These are phyloP conservation scores for Volvariella volvacea DNA, from an alignment of 1,284 basidiomycete species.

Conservation along the genomic window DNA sequence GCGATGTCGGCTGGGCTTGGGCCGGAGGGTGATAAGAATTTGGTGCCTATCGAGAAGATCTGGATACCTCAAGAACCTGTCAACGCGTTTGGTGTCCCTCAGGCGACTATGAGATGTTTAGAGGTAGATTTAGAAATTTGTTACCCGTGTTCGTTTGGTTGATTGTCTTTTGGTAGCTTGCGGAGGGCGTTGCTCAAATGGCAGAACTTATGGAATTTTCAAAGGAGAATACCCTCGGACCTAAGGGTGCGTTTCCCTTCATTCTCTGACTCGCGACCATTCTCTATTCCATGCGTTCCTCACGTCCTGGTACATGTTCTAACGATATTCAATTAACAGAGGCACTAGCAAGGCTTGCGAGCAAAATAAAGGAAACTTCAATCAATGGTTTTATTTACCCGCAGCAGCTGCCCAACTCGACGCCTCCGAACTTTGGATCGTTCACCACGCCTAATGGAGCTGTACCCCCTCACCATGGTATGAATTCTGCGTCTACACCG, in stretches of 20 bases:
- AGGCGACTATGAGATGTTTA: conserved; percentile 78
- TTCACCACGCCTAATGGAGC: conserved; percentile 5
- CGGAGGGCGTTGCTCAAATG: conserved; percentile 73
- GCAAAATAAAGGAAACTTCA: conserved; percentile 30
- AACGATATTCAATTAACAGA: conserved; percentile 15
- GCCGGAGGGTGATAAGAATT: conserved; percentile 45
- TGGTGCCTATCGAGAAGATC: conserved; percentile 53
- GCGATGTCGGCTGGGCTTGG: too few relatives aligned
- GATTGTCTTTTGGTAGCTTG: conserved; percentile 36
- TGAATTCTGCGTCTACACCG: conserved; percentile 10
- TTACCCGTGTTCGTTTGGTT: background rate
- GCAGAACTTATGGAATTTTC: conserved; percentile 64
- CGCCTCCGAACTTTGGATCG: conserved; percentile 10
- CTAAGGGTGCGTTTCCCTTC: conserved; percentile 44
- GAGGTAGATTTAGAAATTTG: conserved; percentile 39
- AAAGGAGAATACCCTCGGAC: conserved; percentile 46
- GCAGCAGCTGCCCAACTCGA: conserved; percentile 16
- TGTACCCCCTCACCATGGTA: conserved; percentile 12
- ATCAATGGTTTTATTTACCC: too few relatives aligned
- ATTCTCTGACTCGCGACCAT: background rate
- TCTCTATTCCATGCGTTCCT: background rate
- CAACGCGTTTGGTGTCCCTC: conserved; percentile 78
- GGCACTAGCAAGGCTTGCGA: conserved; percentile 29
- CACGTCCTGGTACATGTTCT: conserved; percentile 7
- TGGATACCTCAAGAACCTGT: conserved; percentile 70